Percentiles rank a stretch among this genome's conserved stretches.
These are phyloP conservation scores for Claviceps digitariae DNA, from an alignment of 2,329 filamentous ascomycete genomes.

Conservation along the genomic window DNA sequence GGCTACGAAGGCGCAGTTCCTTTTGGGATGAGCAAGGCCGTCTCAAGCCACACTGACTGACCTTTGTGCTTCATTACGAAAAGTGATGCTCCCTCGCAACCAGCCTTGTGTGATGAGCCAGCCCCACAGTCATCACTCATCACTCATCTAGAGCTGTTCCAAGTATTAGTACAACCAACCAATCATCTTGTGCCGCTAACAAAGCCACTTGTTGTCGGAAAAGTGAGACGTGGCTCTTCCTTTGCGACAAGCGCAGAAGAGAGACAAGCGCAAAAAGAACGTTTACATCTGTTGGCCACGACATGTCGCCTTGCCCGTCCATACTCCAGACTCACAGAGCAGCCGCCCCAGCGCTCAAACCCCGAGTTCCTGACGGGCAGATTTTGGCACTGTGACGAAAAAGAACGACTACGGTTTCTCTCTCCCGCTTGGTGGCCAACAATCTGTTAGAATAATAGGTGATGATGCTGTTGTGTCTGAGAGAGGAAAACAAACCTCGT, in stretches of 20 bases:
- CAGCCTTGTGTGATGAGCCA: no score
- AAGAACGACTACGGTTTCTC: no score
- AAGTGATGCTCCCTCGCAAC: not conserved
- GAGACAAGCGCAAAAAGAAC: no score
- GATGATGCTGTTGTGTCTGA: not conserved
- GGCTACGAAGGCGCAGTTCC: not conserved
- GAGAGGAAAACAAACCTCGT: not conserved
- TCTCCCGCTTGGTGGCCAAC: not conserved
- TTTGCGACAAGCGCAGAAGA: not conserved
- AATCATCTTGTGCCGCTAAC: not conserved
- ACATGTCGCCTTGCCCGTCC: no score
- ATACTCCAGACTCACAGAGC: no score
- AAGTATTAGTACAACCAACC: no score
- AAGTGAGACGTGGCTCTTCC: not conserved
- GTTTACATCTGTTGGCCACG: no score
- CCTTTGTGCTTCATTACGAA: not conserved
- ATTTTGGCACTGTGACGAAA: no score
- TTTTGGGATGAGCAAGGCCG: not conserved
- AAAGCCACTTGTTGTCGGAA: not conserved
- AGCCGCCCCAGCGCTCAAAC: no score
- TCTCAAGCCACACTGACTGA: not conserved
- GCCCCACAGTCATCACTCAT: no score
- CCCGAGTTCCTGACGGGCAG: no score
- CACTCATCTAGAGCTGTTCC: no score
- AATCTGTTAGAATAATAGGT: not conserved